Percentiles rank a stretch among this genome's conserved stretches.
These are phyloP conservation scores for Flueggea neowawraea DNA, from an alignment of 441 rosid species.

Conservation along the genomic window DNA sequence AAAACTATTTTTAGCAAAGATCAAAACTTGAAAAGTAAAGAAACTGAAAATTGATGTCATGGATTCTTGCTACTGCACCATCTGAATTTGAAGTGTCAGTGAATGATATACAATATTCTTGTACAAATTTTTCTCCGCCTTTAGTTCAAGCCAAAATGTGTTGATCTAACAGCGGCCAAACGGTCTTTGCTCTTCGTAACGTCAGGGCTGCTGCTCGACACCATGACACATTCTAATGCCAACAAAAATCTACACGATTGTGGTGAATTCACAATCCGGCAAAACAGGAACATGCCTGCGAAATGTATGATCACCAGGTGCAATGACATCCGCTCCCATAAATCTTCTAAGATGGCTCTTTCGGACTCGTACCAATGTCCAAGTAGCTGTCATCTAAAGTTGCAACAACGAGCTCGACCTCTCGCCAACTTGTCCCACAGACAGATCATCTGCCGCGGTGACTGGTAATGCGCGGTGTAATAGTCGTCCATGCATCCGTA, in stretches of 20 bases:
- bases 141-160: constrained; percentile 3
- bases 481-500: constrained; percentile 90
- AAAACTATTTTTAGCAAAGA: too few relatives aligned
- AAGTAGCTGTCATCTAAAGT: constrained; percentile 54
- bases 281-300: background rate
- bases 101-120: too few relatives aligned
- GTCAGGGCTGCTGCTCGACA: too few relatives aligned
- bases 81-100: too few relatives aligned
- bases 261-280: background rate
- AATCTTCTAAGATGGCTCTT: too few relatives aligned
- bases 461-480: constrained; percentile 94
- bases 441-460: constrained; percentile 94
- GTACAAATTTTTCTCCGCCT: too few relatives aligned
- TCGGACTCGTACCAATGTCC: background rate
- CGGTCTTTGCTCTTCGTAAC: too few relatives aligned
- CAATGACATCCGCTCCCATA: background rate
- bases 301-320: background rate
- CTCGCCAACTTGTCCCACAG: constrained; percentile 82
- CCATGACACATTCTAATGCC: constrained; percentile 4
- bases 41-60: too few relatives aligned
- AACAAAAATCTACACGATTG: constrained; percentile 8
- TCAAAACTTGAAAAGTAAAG: too few relatives aligned
- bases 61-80: too few relatives aligned
- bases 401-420: constrained; percentile 82
- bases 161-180: constrained; percentile 4